Conservation (phyloP, 805 yeast genomes). For the Martiniozyma abietophila region DNA sequence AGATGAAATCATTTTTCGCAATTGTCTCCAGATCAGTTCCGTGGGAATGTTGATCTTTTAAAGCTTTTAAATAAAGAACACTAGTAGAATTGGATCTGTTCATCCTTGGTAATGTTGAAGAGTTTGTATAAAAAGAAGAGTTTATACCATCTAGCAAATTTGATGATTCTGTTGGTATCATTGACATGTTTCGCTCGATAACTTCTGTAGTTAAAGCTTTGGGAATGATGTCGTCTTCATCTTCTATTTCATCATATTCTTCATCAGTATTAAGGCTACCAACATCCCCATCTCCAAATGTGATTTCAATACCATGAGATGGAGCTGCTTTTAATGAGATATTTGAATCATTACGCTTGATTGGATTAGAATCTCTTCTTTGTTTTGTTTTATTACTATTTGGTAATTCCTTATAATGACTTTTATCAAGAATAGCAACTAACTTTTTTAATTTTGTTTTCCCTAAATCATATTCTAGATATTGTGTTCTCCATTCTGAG, state of each 20-base stretch:
- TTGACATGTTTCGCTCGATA: too few species aligned
- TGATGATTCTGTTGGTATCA: background rate
- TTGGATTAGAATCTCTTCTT: too few species aligned
- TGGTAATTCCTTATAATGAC: too few species aligned
- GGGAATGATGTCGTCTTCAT: too few species aligned
- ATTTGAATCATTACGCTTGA: too few species aligned
- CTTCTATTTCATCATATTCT: too few species aligned
- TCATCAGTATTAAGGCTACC: conserved; percentile 1
- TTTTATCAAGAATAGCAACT: conserved; percentile 3
- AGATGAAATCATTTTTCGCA: conserved; percentile 38
- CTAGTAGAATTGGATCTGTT: conserved; percentile 17
- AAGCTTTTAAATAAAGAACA: conserved; percentile 7
- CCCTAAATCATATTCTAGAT: conserved; percentile 59
- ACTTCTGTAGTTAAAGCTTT: conserved; percentile 1
- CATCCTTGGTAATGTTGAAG: too few species aligned
- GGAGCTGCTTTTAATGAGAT: background rate
- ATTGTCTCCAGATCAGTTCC: conserved; percentile 24
- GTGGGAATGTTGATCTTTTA: conserved; percentile 5
- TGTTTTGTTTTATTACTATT: too few species aligned
- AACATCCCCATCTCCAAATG: background rate
- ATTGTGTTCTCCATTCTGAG: conserved; percentile 86
- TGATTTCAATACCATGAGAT: background rate
- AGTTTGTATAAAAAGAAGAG: too few species aligned
- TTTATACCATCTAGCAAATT: background rate
- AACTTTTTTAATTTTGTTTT: conserved; percentile 28